Evolutionary conservation across 768 basidiomycete genomes (phyloP).

Genomic region (Mycena vitilis): DNA sequence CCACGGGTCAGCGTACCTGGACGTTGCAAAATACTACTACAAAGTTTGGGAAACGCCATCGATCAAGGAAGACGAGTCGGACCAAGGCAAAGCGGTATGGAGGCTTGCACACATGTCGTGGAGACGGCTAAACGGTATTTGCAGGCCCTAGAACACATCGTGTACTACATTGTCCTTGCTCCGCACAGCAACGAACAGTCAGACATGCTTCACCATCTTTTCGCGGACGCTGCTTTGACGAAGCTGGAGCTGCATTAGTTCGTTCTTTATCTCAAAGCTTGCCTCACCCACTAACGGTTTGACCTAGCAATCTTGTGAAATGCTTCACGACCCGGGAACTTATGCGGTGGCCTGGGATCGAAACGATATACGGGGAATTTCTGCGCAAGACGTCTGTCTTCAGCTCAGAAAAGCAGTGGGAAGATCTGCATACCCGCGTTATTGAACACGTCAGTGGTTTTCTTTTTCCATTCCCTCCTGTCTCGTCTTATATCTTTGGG

Average conservation of each 20-base stretch:
- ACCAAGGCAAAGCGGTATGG: slow-evolving; percentile 78
- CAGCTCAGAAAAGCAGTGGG: slow-evolving; percentile 83
- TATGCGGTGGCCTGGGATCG: slow-evolving; percentile 97
- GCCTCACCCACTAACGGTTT: slow-evolving; percentile 32
- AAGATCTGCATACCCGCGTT: slow-evolving; percentile 94
- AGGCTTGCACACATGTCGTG: slow-evolving; percentile 23
- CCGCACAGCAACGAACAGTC: slow-evolving; percentile 97
- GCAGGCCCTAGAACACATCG: slow-evolving; percentile 93
- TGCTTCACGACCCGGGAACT: slow-evolving; percentile 93
- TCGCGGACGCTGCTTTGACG: slow-evolving; percentile 77
- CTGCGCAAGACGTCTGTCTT: slow-evolving; percentile 87
- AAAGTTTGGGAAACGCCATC: slow-evolving; percentile 98
- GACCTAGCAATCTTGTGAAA: slow-evolving; percentile 86
- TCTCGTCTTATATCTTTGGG: slow-evolving; percentile 19
- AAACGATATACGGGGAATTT: slow-evolving; percentile 86
- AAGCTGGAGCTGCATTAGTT: slow-evolving; percentile 91
- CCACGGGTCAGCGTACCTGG: slow-evolving; percentile 86
- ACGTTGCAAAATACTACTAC: slow-evolving; percentile 94
- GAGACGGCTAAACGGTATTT: slow-evolving; percentile 25
- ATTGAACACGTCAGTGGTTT: slow-evolving; percentile 88
- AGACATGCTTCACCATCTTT: slow-evolving; percentile 93
- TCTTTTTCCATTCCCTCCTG: neutral
- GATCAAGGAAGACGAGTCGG: slow-evolving; percentile 84
- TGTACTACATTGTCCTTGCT: slow-evolving; percentile 93
- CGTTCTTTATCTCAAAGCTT: slow-evolving; percentile 35